Conservation (phyloP, 805 yeast species). For the Yarrowia porcina region DNA sequence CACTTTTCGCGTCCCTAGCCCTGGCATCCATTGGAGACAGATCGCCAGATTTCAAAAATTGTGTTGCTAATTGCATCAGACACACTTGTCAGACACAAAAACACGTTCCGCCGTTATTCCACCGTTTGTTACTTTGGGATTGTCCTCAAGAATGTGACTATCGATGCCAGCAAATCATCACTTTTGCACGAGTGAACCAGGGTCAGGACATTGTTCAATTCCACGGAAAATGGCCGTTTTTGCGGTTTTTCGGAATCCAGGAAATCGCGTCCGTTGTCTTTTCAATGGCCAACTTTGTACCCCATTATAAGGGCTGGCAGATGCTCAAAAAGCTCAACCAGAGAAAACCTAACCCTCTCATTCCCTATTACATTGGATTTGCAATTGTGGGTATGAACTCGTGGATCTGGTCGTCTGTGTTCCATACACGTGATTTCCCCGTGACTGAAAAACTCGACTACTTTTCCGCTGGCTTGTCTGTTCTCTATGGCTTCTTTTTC, state of each 20-base stretch:
- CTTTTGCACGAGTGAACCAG: conserved; percentile 48
- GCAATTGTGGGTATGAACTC: conserved; percentile 72
- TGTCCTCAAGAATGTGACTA: conserved; percentile 85
- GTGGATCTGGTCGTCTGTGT: conserved; percentile 81
- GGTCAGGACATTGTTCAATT: conserved; percentile 70
- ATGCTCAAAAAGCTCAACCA: conserved; percentile 30
- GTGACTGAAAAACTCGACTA: conserved; percentile 85
- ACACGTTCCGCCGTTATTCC: conserved; percentile 39
- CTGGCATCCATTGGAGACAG: conserved; percentile 52
- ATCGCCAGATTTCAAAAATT: conserved; percentile 47
- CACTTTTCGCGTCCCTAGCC: conserved; percentile 29
- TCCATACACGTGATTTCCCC: conserved; percentile 80
- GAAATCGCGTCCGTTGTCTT: conserved; percentile 79
- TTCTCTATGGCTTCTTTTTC: conserved; percentile 72
- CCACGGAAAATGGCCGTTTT: conserved; percentile 98
- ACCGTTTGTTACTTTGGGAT: conserved; percentile 61
- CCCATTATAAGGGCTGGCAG: conserved; percentile 54
- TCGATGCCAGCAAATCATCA: conserved; percentile 79
- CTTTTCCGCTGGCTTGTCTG: conserved; percentile 89
- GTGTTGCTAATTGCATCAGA: conserved; percentile 43
- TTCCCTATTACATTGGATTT: conserved; percentile 45
- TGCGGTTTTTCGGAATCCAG: conserved; percentile 73
- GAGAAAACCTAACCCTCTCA: conserved; percentile 30
- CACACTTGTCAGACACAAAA: conserved; percentile 39
- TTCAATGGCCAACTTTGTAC: conserved; percentile 65